A percentile compares a stretch with the other conserved stretches of the same genome.
phyloP scores from a whole-genome alignment of 768 basidiomycete genomes.

The Rhodotorula graminis region DNA sequence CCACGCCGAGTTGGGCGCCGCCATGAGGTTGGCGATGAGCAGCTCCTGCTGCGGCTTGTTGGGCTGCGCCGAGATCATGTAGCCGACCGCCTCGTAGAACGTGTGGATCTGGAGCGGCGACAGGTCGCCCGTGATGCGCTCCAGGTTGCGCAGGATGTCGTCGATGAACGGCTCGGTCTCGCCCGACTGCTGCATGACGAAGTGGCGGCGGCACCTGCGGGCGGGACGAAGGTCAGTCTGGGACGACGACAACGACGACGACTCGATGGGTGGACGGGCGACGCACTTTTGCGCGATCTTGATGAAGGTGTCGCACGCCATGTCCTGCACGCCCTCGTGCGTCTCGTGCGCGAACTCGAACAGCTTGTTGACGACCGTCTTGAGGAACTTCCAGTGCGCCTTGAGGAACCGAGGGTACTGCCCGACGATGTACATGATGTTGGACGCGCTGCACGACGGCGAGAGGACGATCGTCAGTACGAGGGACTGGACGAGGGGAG shows the following conservation, averaged over 20 bases:
- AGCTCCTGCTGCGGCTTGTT: constrained; percentile 96
- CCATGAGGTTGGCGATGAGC: constrained; percentile 91
- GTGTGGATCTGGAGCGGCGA: constrained; percentile 96
- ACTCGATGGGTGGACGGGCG: too few relatives aligned
- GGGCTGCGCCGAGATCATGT: constrained; percentile 98
- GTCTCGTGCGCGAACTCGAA: constrained; percentile 99
- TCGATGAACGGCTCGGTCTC: constrained; percentile 97
- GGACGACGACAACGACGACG: too few relatives aligned
- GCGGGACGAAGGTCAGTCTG: not conserved
- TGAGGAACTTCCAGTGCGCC: constrained; percentile 99
- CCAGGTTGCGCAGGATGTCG: constrained; percentile 84
- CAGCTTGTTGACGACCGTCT: constrained; percentile 98
- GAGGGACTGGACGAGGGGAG: not conserved
- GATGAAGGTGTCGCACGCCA: constrained; percentile 99
- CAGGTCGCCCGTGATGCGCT: constrained; percentile 89
- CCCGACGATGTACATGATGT: constrained; percentile 83
- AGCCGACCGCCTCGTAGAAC: constrained; percentile 97
- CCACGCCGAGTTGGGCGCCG: constrained; percentile 98
- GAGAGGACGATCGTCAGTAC: not conserved
- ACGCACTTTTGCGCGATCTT: constrained; percentile 93
- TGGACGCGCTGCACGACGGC: constrained; percentile 44
- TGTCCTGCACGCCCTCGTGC: constrained; percentile 98
- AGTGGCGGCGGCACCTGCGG: constrained; percentile 68
- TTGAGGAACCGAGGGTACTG: constrained; percentile 99
- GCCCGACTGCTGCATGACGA: constrained; percentile 96